Percentiles rank a stretch among this genome's conserved stretches.
These are phyloP conservation scores for Moricandia moricandioides DNA, from an alignment of 345 rosid genomes.

Conservation along the genomic window DNA sequence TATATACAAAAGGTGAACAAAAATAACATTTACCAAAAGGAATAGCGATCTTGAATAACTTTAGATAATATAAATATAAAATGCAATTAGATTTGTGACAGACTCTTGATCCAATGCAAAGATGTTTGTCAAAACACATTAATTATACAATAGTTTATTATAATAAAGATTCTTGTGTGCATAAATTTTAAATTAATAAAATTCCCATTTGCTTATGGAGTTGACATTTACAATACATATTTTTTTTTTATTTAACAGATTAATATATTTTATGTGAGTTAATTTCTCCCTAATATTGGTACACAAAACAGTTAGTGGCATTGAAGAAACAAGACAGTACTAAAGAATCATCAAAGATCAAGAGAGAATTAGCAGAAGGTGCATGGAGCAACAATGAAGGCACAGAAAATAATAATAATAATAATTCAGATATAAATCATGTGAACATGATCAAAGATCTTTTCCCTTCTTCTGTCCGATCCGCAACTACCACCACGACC, in stretches of 20 bases:
- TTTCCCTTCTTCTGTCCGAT: constrained; percentile 48
- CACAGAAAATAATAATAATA: constrained; percentile 38
- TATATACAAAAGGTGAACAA: background rate
- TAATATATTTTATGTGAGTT: background rate
- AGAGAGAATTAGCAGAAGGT: constrained; percentile 55
- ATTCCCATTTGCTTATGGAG: constrained; percentile 30
- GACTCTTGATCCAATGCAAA: constrained; percentile 54
- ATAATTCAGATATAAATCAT: constrained; percentile 38
- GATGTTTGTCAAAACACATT: constrained; percentile 40
- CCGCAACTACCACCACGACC: constrained; percentile 37
- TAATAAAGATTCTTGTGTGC: constrained; percentile 33
- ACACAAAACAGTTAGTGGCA: constrained; percentile 48
- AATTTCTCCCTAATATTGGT: constrained; percentile 24
- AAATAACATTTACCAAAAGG: background rate
- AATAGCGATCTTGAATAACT: constrained; percentile 5
- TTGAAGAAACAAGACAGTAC: constrained; percentile 55
- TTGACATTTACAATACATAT: constrained; percentile 29
- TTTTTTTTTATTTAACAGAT: background rate
- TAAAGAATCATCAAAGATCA: constrained; percentile 43
- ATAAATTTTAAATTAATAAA: constrained; percentile 17
- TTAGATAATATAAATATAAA: background rate
- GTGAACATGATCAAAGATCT: constrained; percentile 33
- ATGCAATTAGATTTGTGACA: constrained; percentile 18
- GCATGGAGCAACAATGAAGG: constrained; percentile 80
- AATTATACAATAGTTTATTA: constrained; percentile 12